These are phyloP conservation scores for Hydnum rufescens DNA, from an alignment of 768 basidiomycete species.

Conservation along the genomic window DNA sequence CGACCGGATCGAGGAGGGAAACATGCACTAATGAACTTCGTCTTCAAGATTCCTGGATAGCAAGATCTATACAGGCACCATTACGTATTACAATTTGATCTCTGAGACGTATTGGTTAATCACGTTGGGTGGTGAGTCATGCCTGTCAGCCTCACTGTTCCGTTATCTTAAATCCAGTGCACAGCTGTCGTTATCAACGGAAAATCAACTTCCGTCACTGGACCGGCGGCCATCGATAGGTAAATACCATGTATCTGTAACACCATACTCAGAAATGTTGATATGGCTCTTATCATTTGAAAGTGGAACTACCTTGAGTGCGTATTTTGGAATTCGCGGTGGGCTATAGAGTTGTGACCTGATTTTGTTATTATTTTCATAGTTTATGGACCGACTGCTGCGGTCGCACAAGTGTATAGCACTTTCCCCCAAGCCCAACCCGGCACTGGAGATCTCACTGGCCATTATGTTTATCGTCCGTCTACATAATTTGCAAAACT, in stretches of 20 bases:
- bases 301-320: neutral
- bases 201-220: neutral
- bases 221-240: neutral
- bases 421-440: conserved; percentile 1
- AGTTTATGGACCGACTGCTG: conserved; percentile 9
- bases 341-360: neutral
- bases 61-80: conserved; percentile 5
- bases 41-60: neutral
- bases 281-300: neutral
- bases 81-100: conserved; percentile 7
- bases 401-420: conserved; percentile 4
- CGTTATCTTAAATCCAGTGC: too few species aligned
- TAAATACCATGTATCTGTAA: neutral
- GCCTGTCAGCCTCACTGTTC: too few species aligned
- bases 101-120: conserved; percentile 10
- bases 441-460: conserved; percentile 3
- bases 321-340: too few species aligned
- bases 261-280: too few species aligned
- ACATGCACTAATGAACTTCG: too few species aligned
- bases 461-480: conserved; percentile 10
- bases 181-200: neutral
- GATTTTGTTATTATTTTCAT: conserved; percentile 6
- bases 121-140: conserved; percentile 1
- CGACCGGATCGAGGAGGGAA: neutral
- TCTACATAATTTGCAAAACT: neutral